Percentiles rank a stretch among this genome's conserved stretches.
phyloP scores from a whole-genome alignment of 1,284 basidiomycete species.

The Gymnopus androsaceus region DNA sequence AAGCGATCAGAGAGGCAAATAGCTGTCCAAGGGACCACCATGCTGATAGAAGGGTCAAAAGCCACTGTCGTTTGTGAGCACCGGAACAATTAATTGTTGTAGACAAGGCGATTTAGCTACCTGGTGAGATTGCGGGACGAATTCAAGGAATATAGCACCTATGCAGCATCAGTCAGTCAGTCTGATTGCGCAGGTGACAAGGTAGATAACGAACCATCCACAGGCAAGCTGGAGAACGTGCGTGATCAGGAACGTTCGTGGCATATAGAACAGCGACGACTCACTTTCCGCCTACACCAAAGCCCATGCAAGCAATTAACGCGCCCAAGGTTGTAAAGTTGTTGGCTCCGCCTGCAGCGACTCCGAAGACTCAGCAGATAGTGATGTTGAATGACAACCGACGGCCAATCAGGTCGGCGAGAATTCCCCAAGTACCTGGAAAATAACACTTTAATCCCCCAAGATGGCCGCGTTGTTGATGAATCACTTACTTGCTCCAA shows the following conservation, averaged over 20 bases:
- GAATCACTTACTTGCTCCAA: constrained; percentile 55
- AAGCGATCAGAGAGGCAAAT: constrained; percentile 50
- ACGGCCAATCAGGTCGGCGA: constrained; percentile 53
- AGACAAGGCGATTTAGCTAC: constrained; percentile 23
- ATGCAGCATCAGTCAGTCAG: neutral
- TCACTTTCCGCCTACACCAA: constrained; percentile 62
- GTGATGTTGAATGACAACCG: constrained; percentile 61
- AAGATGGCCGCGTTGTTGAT: too few relatives aligned
- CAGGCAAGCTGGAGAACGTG: constrained; percentile 41
- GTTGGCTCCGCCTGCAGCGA: constrained; percentile 55
- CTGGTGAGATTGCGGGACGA: constrained; percentile 53
- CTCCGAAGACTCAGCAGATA: constrained; percentile 52
- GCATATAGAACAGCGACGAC: constrained; percentile 17
- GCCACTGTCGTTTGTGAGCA: constrained; percentile 42
- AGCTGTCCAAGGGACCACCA: constrained; percentile 70
- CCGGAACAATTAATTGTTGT: too few relatives aligned
- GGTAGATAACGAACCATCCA: constrained; percentile 42
- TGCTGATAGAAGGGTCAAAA: constrained; percentile 60
- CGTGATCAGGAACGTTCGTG: neutral
- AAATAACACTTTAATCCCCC: too few relatives aligned
- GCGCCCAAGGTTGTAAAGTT: constrained; percentile 54
- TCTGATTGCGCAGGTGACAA: neutral
- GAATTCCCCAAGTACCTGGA: constrained; percentile 53
- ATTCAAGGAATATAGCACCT: constrained; percentile 59
- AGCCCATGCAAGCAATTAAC: constrained; percentile 53